Conservation (phyloP, 1,139 yeast genomes). For the Pichia sp. region DNA sequence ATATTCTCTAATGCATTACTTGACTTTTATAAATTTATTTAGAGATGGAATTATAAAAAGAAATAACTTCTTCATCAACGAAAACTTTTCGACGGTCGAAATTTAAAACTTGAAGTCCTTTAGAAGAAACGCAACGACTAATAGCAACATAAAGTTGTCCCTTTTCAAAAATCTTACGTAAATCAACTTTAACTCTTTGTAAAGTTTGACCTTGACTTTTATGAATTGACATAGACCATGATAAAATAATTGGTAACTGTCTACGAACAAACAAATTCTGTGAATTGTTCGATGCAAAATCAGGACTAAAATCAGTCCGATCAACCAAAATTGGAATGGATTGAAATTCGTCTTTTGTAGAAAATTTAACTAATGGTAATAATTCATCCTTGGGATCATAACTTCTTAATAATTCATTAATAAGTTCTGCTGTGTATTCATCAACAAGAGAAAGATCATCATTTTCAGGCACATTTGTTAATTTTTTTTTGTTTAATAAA, state of each 20-base stretch:
- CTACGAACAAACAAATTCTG: conserved; percentile 29
- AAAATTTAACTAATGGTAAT: conserved; percentile 53
- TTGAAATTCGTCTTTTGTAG: conserved; percentile 33
- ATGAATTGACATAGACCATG: conserved; percentile 91
- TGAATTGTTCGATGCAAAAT: conserved; percentile 27
- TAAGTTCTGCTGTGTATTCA: conserved; percentile 33
- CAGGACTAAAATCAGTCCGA: conserved; percentile 12
- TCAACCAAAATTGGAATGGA: conserved; percentile 12
- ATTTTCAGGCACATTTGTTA: conserved; percentile 18
- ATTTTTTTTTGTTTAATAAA: neutral
- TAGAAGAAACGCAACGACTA: conserved; percentile 78
- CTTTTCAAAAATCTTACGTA: conserved; percentile 64
- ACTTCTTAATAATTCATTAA: conserved; percentile 26
- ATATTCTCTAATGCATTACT: neutral
- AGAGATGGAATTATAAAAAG: conserved; percentile 33
- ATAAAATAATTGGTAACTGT: conserved; percentile 69
- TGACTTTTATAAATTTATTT: neutral
- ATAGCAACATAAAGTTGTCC: conserved; percentile 91
- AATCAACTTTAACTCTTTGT: conserved; percentile 68
- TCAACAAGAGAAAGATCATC: conserved; percentile 28
- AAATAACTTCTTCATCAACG: conserved; percentile 60
- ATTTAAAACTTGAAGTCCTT: conserved; percentile 65
- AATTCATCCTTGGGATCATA: conserved; percentile 12
- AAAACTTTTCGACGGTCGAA: conserved; percentile 58
- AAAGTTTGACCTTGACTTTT: conserved; percentile 91